phyloP scores from a whole-genome alignment of 2,329 filamentous ascomycete species.

The Coniochaeta sp. region DNA sequence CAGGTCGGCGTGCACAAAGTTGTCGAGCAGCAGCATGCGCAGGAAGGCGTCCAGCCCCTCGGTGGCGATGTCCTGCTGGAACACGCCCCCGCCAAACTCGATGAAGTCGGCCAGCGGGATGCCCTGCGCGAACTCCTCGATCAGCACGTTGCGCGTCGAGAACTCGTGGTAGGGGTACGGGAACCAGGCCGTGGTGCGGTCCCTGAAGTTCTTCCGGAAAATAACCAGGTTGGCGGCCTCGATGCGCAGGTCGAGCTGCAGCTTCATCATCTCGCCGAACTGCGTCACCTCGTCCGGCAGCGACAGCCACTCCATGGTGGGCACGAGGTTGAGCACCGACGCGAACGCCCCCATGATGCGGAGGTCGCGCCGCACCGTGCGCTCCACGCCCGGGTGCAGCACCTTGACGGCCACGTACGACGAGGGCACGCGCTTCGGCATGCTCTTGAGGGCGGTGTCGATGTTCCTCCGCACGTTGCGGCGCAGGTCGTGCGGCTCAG shows the following conservation, averaged over 20 bases:
- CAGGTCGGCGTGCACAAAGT: conserved; percentile 93
- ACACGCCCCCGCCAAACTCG: conserved; percentile 83
- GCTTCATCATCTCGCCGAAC: conserved; percentile 97
- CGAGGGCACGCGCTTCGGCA: conserved; percentile 78
- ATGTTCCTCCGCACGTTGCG: conserved; percentile 74
- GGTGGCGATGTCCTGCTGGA: conserved; percentile 88
- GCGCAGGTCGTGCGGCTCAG: conserved; percentile 37
- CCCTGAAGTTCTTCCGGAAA: conserved; percentile 86
- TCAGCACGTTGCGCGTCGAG: conserved; percentile 82
- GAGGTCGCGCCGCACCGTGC: conserved; percentile 81
- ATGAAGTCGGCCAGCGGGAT: conserved; percentile 88
- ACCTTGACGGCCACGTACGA: conserved; percentile 95
- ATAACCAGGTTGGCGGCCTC: conserved; percentile 84
- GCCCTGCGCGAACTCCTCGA: conserved; percentile 93
- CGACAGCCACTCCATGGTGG: conserved; percentile 95
- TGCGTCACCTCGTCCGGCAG: conserved; percentile 89
- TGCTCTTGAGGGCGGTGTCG: conserved; percentile 78
- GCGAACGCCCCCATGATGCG: conserved; percentile 94
- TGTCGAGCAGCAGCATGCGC: conserved; percentile 93
- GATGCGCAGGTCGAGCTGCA: conserved; percentile 93
- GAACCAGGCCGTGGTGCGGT: conserved; percentile 90
- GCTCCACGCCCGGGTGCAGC: conserved; percentile 84
- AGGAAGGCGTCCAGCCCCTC: conserved; percentile 94
- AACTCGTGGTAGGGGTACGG: conserved; percentile 90
- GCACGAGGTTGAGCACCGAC: conserved; percentile 71